Evolutionary conservation across 148 eudicot species (phyloP), one percentile per base, ranked within the genome.

Genomic region (Vaccinium darrowii): DNA sequence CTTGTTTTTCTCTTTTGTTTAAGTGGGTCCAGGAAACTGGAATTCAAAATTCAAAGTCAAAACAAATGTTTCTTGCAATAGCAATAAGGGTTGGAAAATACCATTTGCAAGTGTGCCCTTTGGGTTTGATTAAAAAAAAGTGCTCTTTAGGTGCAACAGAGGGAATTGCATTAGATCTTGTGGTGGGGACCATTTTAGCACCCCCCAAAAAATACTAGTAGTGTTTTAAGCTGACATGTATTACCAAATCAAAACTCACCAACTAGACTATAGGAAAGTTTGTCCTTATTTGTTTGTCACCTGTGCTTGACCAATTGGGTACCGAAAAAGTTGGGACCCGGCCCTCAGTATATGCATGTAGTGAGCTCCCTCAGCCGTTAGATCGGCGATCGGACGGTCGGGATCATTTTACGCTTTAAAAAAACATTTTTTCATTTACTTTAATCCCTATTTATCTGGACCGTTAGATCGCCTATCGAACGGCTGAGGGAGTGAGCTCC

Each of bases 41-140:
- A 81, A 39, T 81, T 62, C 74, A 69, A 69, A 69, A 69, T 69
- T 69, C 50, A 21, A 80, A 39, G 69, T 58, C 81, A 79, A 79
- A 80, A 16, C 71, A 16, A 80, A 58, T 56, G 52, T 80, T 80
- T 80, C 71, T 58, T 36, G 25, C 72, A 30, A 80, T 58, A 5
- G 25, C 72, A 30, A 80, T 58, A 2, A 50, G 54, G 54, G 21
- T 57, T 60, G 47, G 58, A 58, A 54, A 57, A 10, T 57, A 23
- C 71, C 16, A 16, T 56, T 16, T 79, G 25, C 67, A 33, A 54
- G 74, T 27, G 74, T 27, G 74, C 18, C 25, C 36, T 11, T 25
- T 67, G 11, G 73, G 36, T 67, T 25, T 27, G 14, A 51, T 9
- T 62, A 62, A 62, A 62, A 21, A 57, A 62, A 62, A 60, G 30